phyloP scores from a whole-genome alignment of 768 basidiomycete genomes.

The Collybiopsis luxurians region DNA sequence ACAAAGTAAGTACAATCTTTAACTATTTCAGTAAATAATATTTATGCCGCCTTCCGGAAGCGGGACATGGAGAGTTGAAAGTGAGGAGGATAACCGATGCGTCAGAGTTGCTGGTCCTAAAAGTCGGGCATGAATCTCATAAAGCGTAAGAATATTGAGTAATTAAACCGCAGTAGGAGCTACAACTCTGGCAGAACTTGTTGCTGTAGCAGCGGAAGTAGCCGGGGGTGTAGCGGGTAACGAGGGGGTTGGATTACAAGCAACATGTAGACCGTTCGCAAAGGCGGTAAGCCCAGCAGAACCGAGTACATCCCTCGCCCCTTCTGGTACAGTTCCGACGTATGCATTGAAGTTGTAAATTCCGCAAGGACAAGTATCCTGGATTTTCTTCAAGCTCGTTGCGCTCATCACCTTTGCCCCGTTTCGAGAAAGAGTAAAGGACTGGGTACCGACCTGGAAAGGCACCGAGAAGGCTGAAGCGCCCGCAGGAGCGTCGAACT shows the following conservation, averaged over 20 bases:
- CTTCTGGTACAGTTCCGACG: constrained; percentile 18
- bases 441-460: constrained; percentile 16
- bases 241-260: constrained; percentile 12
- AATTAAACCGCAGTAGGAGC: neutral
- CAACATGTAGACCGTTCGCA: constrained; percentile 12
- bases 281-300: constrained; percentile 13
- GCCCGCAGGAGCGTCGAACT: constrained; percentile 14
- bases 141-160: no score
- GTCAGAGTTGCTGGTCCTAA: no score
- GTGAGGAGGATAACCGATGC: no score
- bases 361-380: constrained; percentile 17
- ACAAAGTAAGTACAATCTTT: no score
- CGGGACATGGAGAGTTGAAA: no score
- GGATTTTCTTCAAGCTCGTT: constrained; percentile 14
- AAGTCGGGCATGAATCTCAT: no score
- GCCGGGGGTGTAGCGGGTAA: constrained; percentile 14
- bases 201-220: constrained; percentile 11
- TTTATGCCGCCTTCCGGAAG: no score
- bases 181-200: constrained; percentile 2
- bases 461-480: constrained; percentile 17
- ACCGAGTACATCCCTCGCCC: constrained; percentile 9
- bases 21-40: no score
- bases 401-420: constrained; percentile 13
- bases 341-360: constrained; percentile 20
- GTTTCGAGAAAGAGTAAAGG: constrained; percentile 12